phyloP scores from a whole-genome alignment of 1,139 yeast genomes.

The Schwanniomyces etchellsii region DNA sequence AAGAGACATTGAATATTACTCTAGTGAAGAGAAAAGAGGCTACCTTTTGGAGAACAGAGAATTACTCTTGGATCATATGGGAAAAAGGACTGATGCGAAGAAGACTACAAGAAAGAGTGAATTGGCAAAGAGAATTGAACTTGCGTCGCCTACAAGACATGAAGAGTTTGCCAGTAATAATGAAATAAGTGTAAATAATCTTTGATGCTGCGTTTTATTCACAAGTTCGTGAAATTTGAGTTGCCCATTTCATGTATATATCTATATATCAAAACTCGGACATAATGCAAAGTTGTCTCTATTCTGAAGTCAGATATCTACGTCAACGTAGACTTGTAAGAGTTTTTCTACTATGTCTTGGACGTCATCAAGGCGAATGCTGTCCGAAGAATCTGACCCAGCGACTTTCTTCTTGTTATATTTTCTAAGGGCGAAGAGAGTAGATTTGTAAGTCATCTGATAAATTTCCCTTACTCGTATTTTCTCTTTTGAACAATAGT shows the following conservation, averaged over 20 bases:
- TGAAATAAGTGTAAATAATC: constrained; percentile 8
- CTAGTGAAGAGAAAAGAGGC: constrained; percentile 69
- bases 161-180: constrained; percentile 9
- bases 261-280: no score
- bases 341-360: constrained; percentile 35
- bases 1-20: constrained; percentile 75
- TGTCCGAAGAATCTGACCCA: constrained; percentile 3
- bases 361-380: constrained; percentile 21
- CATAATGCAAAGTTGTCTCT: no score
- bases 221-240: constrained; percentile 1
- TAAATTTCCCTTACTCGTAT: constrained; percentile 36
- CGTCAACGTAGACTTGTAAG: constrained; percentile 30
- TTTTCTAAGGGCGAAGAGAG: constrained; percentile 36
- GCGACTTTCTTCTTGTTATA: constrained; percentile 12
- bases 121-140: constrained; percentile 25
- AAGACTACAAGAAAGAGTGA: constrained; percentile 19
- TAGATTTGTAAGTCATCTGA: constrained; percentile 37
- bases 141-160: constrained; percentile 20
- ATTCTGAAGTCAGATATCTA: no score
- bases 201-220: no score
- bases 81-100: constrained; percentile 13
- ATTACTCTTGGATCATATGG: constrained; percentile 34
- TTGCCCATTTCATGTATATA: constrained; percentile 4
- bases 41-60: constrained; percentile 48
- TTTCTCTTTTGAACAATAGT: constrained; percentile 23